A percentile compares a stretch with the other conserved stretches of the same genome.
These are phyloP conservation scores for Elaeagnus macrophylla DNA, from an alignment of 306 rosid species.

Conservation along the genomic window DNA sequence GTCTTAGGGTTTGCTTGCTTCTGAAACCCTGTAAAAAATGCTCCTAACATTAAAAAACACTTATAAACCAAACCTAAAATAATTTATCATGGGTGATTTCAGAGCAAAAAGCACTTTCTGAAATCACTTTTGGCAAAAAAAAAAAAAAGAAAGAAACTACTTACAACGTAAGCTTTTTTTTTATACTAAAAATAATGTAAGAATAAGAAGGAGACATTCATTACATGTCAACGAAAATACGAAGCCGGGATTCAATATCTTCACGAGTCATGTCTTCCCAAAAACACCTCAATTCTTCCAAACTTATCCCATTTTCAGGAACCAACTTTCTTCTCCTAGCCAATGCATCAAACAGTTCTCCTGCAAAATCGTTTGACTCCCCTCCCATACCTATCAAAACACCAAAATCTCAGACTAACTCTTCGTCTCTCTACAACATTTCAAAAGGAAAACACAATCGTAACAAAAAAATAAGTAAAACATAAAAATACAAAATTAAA, in stretches of 20 bases:
- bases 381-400: conserved; percentile 61
- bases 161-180: too few relatives aligned
- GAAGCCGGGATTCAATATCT: conserved; percentile 69
- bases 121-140: too few relatives aligned
- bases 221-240: conserved; percentile 93
- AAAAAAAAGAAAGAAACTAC: too few relatives aligned
- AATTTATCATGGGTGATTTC: too few relatives aligned
- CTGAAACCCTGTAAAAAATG: too few relatives aligned
- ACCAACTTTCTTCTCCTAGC: conserved; percentile 46
- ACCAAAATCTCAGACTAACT: conserved; percentile 8
- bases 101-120: too few relatives aligned
- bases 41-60: too few relatives aligned
- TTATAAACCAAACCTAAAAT: too few relatives aligned
- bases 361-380: conserved; percentile 83
- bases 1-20: conserved; percentile 1
- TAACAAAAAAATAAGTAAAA: neutral
- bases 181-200: neutral
- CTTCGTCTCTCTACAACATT: conserved; percentile 4
- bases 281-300: conserved; percentile 42
- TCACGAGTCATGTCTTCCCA: conserved; percentile 82
- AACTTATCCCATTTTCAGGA: conserved; percentile 34
- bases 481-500: neutral
- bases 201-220: neutral
- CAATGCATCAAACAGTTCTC: conserved; percentile 61
- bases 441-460: conserved; percentile 1